Percentiles rank a stretch among this genome's conserved stretches.
phyloP scores from a whole-genome alignment of 1,139 yeast species.

The Wickerhamiella infanticola region DNA sequence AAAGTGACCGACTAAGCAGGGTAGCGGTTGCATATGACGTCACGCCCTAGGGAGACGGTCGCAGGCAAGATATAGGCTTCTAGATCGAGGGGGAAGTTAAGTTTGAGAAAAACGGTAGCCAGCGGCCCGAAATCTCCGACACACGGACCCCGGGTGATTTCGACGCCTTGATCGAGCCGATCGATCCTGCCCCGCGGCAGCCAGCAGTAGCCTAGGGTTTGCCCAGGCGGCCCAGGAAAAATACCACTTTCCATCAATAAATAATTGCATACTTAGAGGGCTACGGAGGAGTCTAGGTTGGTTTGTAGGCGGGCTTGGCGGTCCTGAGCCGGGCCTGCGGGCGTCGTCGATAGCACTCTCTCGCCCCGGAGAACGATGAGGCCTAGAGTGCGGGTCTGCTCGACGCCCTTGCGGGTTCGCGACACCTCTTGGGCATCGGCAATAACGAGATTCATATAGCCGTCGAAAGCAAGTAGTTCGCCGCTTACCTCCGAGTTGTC shows the following conservation, averaged over 20 bases:
- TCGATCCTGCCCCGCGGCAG: no score
- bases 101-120: no score
- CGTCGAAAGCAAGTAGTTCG: slow-evolving; percentile 73
- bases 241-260: no score
- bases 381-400: slow-evolving; percentile 59
- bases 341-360: slow-evolving; percentile 65
- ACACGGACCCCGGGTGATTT: no score
- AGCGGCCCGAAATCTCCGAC: no score
- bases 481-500: slow-evolving; percentile 73
- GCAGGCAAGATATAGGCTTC: no score
- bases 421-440: slow-evolving; percentile 78
- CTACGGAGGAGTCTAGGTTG: neutral
- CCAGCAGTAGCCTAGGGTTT: no score
- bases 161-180: no score
- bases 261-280: neutral
- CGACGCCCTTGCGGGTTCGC: slow-evolving; percentile 39
- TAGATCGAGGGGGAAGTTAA: no score
- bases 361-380: slow-evolving; percentile 79
- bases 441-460: slow-evolving; percentile 69
- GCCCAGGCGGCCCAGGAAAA: no score
- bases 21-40: neutral
- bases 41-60: neutral
- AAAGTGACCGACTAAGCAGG: neutral
- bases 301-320: neutral
- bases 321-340: slow-evolving; percentile 17